A percentile compares a stretch with the other conserved stretches of the same genome.
These are phyloP conservation scores for Crithidia sp. DNA, from an alignment of 208 protist species.

Conservation along the genomic window DNA sequence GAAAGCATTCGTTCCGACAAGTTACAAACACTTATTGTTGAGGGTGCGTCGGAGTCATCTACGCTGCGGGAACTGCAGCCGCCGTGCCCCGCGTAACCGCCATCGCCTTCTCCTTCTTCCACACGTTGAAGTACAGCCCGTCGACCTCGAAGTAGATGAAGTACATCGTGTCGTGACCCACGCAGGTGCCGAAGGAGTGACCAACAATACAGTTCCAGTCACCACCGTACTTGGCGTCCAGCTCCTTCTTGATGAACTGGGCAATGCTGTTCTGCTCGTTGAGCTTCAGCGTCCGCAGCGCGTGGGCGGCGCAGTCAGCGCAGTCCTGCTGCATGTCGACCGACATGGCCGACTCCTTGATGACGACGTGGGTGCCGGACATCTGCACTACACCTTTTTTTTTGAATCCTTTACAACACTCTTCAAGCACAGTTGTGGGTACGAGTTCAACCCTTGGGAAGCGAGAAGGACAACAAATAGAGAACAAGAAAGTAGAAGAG, in stretches of 20 bases:
- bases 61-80: not conserved
- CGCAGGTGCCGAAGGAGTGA: slow-evolving; percentile 99
- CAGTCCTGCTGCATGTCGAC: slow-evolving; percentile 88
- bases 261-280: slow-evolving; percentile 98
- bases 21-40: not conserved
- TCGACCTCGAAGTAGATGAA: slow-evolving; percentile 99
- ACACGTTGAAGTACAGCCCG: slow-evolving; percentile 98
- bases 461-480: no score
- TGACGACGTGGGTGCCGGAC: slow-evolving; percentile 61
- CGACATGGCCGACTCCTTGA: slow-evolving; percentile 84
- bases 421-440: no score
- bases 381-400: slow-evolving; percentile 26
- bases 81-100: slow-evolving; percentile 2
- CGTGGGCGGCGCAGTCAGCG: slow-evolving; percentile 84
- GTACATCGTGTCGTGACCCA: slow-evolving; percentile 98
- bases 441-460: no score
- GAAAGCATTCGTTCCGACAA: no score
- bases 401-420: not conserved
- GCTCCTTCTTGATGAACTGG: slow-evolving; percentile 99
- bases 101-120: slow-evolving; percentile 70
- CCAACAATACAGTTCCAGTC: slow-evolving; percentile 99
- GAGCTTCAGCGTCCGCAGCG: slow-evolving; percentile 57
- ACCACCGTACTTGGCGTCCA: slow-evolving; percentile 98
- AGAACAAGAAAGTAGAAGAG: no score
- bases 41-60: not conserved